Evolutionary conservation across 2,329 filamentous ascomycete genomes (phyloP).

Genomic region (Neonectria ditissima): DNA sequence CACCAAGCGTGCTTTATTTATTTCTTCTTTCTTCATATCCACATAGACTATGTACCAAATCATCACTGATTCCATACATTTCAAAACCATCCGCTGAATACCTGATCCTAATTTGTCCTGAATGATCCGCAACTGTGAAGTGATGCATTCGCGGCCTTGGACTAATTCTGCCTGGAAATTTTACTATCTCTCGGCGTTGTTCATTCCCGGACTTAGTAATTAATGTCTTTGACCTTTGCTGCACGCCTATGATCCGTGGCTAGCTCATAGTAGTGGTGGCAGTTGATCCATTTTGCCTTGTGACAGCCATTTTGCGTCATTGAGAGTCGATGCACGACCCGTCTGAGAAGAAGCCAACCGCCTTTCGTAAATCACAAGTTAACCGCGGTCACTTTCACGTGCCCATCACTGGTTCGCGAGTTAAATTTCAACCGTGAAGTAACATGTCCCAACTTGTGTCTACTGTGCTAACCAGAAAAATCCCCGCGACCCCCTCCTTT

Average conservation of each 20-base stretch:
- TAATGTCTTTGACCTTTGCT: too few species aligned
- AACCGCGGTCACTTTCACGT: neutral
- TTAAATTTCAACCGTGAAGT: neutral
- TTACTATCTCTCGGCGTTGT: too few species aligned
- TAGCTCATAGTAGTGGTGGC: too few species aligned
- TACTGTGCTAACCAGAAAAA: constrained; percentile 28
- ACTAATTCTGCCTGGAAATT: too few species aligned
- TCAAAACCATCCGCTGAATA: neutral
- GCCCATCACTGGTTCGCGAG: neutral
- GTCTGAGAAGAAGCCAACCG: too few species aligned
- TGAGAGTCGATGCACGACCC: too few species aligned
- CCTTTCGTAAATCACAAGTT: neutral
- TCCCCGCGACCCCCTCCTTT: constrained; percentile 63
- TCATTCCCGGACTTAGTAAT: too few species aligned
- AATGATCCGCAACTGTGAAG: neutral
- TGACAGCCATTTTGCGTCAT: too few species aligned
- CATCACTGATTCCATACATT: neutral
- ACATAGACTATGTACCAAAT: constrained; percentile 35
- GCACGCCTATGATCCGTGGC: too few species aligned
- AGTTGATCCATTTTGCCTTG: too few species aligned
- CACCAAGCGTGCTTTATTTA: constrained; percentile 32
- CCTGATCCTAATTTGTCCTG: neutral
- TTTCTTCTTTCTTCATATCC: constrained; percentile 6
- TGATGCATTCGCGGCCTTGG: neutral
- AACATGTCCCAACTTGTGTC: neutral